Base-by-base conservation (phyloP, 257 asterid species). In the Capsicum baccatum region DNA sequence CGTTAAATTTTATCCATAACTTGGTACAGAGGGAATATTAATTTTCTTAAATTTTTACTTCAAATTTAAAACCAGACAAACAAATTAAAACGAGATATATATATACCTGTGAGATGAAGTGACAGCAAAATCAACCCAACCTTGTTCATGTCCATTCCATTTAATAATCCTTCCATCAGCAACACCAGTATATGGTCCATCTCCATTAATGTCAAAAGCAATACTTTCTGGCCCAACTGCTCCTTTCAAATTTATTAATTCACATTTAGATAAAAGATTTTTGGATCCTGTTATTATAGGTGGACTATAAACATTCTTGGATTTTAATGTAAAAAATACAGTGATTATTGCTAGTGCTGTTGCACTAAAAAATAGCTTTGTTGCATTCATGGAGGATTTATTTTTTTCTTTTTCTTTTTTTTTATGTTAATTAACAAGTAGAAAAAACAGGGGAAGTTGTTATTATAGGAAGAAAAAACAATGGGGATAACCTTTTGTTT, bases 121-220 rank as follows among this genome's bases (percentile, higher is more conserved):
- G 19, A 85, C 82, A 8, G 90, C 88, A 47, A 85, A 87, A 48
- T 79, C 73, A 62, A 87, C 19, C 90, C 90, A 87, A 5, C 79
- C 67, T 52, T 66, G 6, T 15, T 55, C 16, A 47, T 47, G 66
- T 0, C 48, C 62, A n/a, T 39, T 39, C 90, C 90, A 85, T 19
- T 83, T 85, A 69, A 87, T 79, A 64, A 87, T 87, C 82, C 88
- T 88, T 56, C 88, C 90, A 57, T 87, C 88, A 13, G 88, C 84
- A 47, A 87, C 85, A 10, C 90, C 86, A 6, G 88, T 85, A 48
- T 87, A 87, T 13, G 90, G 90, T 9, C 90, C 90, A 3, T 67
- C 88, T 10, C 86, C 86, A 9, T 33, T 35, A 6, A 58, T 47
- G 56, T 83, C 85, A 21, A 87, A 87, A 0, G 88, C 90, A 21